Conservation (phyloP, 2,329 filamentous ascomycete genomes). For the Colletotrichum filicis region DNA sequence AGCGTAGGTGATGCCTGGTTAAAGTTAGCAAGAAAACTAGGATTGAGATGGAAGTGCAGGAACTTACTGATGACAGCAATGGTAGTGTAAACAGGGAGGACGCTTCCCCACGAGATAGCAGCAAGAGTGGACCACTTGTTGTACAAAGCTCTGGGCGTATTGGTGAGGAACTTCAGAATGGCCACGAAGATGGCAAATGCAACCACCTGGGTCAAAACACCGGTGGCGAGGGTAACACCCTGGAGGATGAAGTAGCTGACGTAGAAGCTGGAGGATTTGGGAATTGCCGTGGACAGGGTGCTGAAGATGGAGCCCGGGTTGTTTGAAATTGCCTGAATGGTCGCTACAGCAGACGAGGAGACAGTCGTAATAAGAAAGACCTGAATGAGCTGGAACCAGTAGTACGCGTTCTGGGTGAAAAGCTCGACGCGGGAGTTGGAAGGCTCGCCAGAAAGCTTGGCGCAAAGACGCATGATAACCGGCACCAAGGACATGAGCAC, state of each 20-base stretch:
- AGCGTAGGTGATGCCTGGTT: slow-evolving; percentile 76
- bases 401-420: slow-evolving; percentile 92
- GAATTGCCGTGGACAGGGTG: slow-evolving; percentile 79
- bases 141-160: slow-evolving; percentile 83
- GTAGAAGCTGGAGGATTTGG: slow-evolving; percentile 92
- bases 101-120: slow-evolving; percentile 79
- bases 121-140: slow-evolving; percentile 76
- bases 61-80: slow-evolving; percentile 74
- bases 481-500: slow-evolving; percentile 90
- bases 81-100: slow-evolving; percentile 80
- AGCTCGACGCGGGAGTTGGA: slow-evolving; percentile 85
- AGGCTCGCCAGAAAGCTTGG: slow-evolving; percentile 82
- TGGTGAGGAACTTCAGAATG: slow-evolving; percentile 77
- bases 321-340: slow-evolving; percentile 70
- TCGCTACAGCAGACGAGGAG: slow-evolving; percentile 80
- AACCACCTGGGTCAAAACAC: slow-evolving; percentile 75
- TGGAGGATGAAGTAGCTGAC: slow-evolving; percentile 84
- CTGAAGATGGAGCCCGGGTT: slow-evolving; percentile 70
- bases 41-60: too few relatives aligned
- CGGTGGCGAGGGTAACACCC: slow-evolving; percentile 80
- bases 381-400: slow-evolving; percentile 89
- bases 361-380: slow-evolving; percentile 91
- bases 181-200: slow-evolving; percentile 75
- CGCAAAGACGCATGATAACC: slow-evolving; percentile 80
- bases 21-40: slow-evolving; percentile 35